Percentiles rank a stretch among this genome's conserved stretches.
phyloP scores from a whole-genome alignment of 768 basidiomycete species.

The Lyophyllum atratum region DNA sequence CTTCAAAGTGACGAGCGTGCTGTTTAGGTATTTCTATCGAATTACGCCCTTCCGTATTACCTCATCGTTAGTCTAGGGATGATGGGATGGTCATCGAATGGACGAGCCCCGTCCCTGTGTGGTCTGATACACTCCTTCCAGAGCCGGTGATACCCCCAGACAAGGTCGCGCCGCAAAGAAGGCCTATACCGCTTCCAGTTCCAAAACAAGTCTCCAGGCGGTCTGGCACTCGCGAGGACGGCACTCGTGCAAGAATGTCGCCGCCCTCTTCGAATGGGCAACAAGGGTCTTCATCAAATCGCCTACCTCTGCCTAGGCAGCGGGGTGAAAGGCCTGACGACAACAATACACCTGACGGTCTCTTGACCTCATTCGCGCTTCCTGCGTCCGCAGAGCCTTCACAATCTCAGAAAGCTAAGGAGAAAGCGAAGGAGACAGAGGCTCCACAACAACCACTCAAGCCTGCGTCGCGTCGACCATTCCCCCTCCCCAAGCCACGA shows the following conservation, averaged over 20 bases:
- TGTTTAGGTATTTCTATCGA: conserved; percentile 20
- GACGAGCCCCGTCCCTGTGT: conserved; percentile 31
- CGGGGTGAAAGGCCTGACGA: not conserved
- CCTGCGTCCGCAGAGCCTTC: not conserved
- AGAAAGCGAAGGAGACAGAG: conserved; percentile 1
- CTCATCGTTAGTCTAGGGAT: conserved; percentile 22
- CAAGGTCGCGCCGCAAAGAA: not conserved
- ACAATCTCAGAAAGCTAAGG: not conserved
- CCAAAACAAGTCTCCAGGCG: not conserved
- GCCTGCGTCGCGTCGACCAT: not conserved
- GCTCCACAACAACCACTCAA: not conserved
- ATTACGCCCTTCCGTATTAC: not conserved
- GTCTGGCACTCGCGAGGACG: not conserved
- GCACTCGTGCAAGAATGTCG: not conserved
- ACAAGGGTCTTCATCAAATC: not conserved
- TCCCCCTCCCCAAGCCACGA: conserved; percentile 3
- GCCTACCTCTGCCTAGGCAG: not conserved
- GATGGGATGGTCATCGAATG: conserved; percentile 40
- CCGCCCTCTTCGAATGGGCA: not conserved
- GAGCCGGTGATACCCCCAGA: conserved; percentile 9
- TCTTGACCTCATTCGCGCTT: not conserved
- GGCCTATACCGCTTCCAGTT: not conserved
- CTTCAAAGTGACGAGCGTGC: conserved; percentile 24
- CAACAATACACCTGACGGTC: not conserved
- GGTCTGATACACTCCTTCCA: conserved; percentile 30